A percentile compares a stretch with the other conserved stretches of the same genome.
Conservation (phyloP, 768 basidiomycete genomes). For the Candolleomyces aberdarensis region DNA sequence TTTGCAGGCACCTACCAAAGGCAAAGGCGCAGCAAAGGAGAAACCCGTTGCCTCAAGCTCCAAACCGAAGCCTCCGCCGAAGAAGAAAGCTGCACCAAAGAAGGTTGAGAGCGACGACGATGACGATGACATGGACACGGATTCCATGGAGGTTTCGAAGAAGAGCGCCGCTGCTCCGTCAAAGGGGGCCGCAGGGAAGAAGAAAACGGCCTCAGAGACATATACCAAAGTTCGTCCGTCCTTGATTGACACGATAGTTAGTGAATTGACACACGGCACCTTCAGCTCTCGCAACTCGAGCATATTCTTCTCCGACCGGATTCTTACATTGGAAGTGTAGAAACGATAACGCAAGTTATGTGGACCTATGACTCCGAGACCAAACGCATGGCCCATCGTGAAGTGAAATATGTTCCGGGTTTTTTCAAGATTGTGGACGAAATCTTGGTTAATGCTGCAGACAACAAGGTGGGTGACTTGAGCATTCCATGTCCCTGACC, state of each 20-base stretch:
- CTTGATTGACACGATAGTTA: not conserved
- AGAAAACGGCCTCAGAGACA: constrained; percentile 88
- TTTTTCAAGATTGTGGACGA: constrained; percentile 99
- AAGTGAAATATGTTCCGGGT: constrained; percentile 90
- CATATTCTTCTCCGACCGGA: constrained; percentile 92
- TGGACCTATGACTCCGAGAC: constrained; percentile 90
- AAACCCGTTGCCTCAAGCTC: constrained; percentile 33
- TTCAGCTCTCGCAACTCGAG: constrained; percentile 88
- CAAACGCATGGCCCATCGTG: constrained; percentile 81
- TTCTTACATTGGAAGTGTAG: constrained; percentile 95
- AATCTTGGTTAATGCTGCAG: constrained; percentile 98
- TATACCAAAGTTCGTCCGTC: constrained; percentile 72
- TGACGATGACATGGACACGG: constrained; percentile 55
- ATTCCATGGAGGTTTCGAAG: constrained; percentile 8
- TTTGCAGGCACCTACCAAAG: not conserved
- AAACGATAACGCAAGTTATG: constrained; percentile 81
- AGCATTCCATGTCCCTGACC: not conserved
- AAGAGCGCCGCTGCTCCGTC: not conserved
- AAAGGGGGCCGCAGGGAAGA: constrained; percentile 36
- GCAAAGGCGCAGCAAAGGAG: constrained; percentile 23
- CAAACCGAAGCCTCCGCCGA: constrained; percentile 53
- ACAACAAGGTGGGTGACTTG: constrained; percentile 79
- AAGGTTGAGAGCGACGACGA: constrained; percentile 24
- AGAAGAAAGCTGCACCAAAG: constrained; percentile 54
- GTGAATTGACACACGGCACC: not conserved